Evolutionary conservation across 768 basidiomycete genomes (phyloP).

Genomic region (Mycena leptocephala): DNA sequence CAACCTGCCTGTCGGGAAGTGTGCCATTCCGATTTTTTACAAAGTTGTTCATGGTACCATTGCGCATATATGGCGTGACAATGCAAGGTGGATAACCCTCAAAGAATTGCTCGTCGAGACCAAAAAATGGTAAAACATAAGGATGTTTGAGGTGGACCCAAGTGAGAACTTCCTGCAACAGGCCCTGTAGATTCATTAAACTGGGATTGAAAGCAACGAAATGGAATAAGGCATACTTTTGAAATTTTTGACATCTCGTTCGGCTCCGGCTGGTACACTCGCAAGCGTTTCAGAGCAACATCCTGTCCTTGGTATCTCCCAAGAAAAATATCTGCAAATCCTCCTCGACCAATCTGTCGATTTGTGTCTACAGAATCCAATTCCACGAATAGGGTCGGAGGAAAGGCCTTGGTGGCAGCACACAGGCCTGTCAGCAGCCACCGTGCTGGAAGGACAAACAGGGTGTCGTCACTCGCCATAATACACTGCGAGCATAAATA

Average conservation of each 20-base stretch:
- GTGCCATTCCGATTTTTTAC: neutral
- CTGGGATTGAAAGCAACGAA: no score
- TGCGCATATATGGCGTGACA: neutral
- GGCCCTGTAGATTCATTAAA: no score
- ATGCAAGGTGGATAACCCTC: neutral
- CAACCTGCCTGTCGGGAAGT: neutral
- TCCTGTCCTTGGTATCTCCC: no score
- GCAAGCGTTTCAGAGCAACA: neutral
- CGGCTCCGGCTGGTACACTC: no score
- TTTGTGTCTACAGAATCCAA: neutral
- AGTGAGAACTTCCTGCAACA: no score
- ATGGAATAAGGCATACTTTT: no score
- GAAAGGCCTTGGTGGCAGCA: neutral
- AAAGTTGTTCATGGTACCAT: neutral
- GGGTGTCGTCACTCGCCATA: neutral
- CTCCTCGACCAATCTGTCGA: neutral
- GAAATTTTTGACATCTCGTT: no score
- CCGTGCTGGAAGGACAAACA: neutral
- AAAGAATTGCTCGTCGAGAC: neutral
- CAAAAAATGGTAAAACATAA: no score
- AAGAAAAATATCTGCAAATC: neutral
- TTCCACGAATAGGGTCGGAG: neutral
- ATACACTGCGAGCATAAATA: neutral
- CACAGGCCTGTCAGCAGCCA: neutral
- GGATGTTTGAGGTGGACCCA: no score